Conservation (phyloP, 2,329 filamentous ascomycete genomes). For the Stenocarpella maydis region DNA sequence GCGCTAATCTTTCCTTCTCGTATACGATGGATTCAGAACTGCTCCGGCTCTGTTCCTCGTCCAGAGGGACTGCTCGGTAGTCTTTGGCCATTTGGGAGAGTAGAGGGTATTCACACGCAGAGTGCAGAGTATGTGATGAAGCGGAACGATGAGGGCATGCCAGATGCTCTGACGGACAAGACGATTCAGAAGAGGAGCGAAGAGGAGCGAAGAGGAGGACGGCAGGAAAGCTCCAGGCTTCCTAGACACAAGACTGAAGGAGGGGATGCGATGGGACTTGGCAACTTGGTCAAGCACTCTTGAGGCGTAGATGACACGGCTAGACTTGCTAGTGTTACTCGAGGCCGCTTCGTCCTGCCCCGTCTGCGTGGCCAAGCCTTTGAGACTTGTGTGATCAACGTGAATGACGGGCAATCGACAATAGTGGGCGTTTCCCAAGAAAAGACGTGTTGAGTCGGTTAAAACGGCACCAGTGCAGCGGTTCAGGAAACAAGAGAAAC, state of each 20-base stretch:
- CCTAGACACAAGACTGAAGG: not conserved
- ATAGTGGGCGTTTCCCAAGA: not conserved
- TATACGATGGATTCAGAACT: constrained; percentile 32
- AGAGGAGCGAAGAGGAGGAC: not conserved
- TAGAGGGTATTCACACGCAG: constrained; percentile 29
- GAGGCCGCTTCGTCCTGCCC: not conserved
- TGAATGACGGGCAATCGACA: constrained; percentile 21
- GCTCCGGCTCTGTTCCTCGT: constrained; percentile 47
- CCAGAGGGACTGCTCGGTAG: constrained; percentile 47
- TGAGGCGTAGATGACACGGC: constrained; percentile 5
- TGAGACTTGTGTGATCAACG: constrained; percentile 19
- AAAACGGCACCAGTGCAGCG: not conserved
- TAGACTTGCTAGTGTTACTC: constrained; percentile 12
- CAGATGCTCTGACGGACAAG: constrained; percentile 34
- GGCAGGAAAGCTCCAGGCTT: constrained; percentile 3
- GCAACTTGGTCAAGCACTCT: not conserved
- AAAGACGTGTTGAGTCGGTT: not conserved
- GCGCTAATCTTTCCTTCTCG: constrained; percentile 37
- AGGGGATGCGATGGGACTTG: not conserved
- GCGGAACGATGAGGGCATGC: constrained; percentile 26
- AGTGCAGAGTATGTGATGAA: constrained; percentile 26
- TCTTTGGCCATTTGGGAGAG: constrained; percentile 44
- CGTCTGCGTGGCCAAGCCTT: constrained; percentile 22
- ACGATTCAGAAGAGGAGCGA: not conserved
- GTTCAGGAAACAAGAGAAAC: constrained; percentile 4